These are phyloP conservation scores for Dendrobium huoshanense DNA, from an alignment of 106 monocot species.

Conservation along the genomic window DNA sequence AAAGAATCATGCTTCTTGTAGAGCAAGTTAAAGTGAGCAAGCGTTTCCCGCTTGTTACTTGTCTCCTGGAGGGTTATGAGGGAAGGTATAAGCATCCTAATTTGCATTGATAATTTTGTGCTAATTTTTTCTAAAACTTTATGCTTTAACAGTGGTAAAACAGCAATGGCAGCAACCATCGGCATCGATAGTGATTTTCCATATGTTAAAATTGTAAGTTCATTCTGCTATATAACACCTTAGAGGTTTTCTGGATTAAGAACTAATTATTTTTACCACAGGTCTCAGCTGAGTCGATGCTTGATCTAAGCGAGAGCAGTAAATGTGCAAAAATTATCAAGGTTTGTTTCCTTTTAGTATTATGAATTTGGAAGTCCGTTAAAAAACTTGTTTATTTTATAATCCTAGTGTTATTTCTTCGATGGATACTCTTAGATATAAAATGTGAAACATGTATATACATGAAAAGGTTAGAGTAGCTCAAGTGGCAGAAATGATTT, in stretches of 20 bases:
- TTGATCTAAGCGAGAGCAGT: constrained; percentile 86
- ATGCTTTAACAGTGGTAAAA: constrained; percentile 72
- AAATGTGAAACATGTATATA: too few species aligned
- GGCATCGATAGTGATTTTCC: constrained; percentile 95
- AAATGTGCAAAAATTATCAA: constrained; percentile 89
- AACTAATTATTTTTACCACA: constrained; percentile 10
- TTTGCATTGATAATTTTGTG: not conserved
- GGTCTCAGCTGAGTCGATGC: constrained; percentile 96
- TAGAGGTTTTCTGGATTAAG: not conserved
- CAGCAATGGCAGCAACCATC: constrained; percentile 81
- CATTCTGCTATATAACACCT: not conserved
- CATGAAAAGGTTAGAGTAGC: too few species aligned
- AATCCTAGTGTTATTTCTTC: not conserved
- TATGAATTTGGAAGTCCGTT: not conserved
- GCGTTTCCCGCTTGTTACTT: constrained; percentile 90
- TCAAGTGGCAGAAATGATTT: too few species aligned
- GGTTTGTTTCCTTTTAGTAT: constrained; percentile 28
- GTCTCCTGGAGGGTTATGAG: constrained; percentile 85
- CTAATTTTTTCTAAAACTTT: constrained; percentile 1
- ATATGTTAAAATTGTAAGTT: constrained; percentile 94
- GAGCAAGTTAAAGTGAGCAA: constrained; percentile 95
- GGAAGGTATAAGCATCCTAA: constrained; percentile 55
- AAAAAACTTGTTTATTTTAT: not conserved
- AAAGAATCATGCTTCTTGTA: constrained; percentile 80
- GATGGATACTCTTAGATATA: not conserved